Percentiles rank a stretch among this genome's conserved stretches.
Conservation (phyloP, 2,329 filamentous ascomycete genomes). For the Celoporthe dispersa region DNA sequence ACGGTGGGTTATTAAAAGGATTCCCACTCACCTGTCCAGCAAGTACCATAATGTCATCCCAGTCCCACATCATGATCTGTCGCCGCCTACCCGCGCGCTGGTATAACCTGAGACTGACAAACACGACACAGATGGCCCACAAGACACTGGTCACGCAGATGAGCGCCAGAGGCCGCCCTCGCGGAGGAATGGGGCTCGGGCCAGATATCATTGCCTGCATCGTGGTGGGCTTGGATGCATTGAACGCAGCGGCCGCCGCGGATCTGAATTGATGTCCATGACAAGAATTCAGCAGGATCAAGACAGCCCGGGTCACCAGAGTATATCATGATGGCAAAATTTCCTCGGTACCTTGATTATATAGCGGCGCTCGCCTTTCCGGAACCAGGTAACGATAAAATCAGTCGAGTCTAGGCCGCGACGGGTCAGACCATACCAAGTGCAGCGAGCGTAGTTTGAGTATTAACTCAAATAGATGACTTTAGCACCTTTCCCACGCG, state of each 20-base stretch:
- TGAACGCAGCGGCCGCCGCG: not conserved
- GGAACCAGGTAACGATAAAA: not conserved
- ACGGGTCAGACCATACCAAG: not conserved
- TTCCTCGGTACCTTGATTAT: not conserved
- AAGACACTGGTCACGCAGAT: not conserved
- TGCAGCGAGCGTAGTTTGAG: not conserved
- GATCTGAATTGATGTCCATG: not conserved
- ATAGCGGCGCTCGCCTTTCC: not conserved
- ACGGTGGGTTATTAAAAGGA: not conserved
- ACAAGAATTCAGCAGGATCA: not conserved
- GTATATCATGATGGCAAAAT: not conserved
- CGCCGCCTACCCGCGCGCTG: not conserved
- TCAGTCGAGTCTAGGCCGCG: not conserved
- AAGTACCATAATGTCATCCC: conserved; percentile 2
- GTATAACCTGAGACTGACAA: not conserved
- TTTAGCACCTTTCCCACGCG: not conserved
- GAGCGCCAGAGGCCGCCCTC: not conserved
- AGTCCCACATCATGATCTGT: not conserved
- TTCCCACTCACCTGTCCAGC: not conserved
- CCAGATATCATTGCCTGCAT: not conserved
- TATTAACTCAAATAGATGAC: not conserved
- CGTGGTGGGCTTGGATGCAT: not conserved
- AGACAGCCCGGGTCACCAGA: not conserved
- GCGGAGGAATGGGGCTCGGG: not conserved
- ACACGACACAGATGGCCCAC: not conserved